These are phyloP conservation scores for Calocera cornea DNA, from an alignment of 768 basidiomycete genomes.

Conservation along the genomic window DNA sequence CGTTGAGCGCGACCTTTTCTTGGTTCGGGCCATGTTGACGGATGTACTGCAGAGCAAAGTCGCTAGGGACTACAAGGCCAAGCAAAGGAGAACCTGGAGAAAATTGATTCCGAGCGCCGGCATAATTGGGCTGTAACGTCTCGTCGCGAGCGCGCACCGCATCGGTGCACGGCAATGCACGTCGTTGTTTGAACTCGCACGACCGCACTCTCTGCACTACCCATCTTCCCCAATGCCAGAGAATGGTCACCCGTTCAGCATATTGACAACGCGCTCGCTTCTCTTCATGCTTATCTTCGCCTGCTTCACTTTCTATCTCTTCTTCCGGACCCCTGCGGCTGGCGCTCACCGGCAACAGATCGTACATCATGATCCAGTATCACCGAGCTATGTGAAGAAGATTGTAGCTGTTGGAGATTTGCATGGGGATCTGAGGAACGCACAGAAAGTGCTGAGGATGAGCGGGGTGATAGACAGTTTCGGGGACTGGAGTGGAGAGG, in stretches of 20 bases:
- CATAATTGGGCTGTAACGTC: not conserved
- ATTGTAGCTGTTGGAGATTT: conserved; percentile 87
- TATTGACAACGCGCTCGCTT: not conserved
- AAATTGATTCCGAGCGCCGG: conserved; percentile 6
- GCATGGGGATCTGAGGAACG: conserved; percentile 77
- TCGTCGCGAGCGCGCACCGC: not conserved
- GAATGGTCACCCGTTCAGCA: not conserved
- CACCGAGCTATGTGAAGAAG: not conserved
- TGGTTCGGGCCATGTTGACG: conserved; percentile 7
- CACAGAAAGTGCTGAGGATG: conserved; percentile 66
- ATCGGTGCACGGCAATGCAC: not conserved
- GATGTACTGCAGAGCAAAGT: not conserved
- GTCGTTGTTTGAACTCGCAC: not conserved
- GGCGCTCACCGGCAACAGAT: not conserved
- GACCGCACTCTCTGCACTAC: not conserved
- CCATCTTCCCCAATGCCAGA: not conserved
- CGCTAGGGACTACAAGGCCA: not conserved
- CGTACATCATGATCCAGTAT: not conserved
- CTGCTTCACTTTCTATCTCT: not conserved
- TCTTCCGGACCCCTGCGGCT: not conserved
- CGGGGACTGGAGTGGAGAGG: conserved; percentile 68
- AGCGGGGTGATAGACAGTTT: conserved; percentile 57
- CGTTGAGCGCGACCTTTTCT: not conserved
- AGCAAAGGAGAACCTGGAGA: conserved; percentile 1
- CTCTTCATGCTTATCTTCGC: not conserved